Conservation (phyloP, 2,329 filamentous ascomycete genomes). For the Parascedosporium putredinis region DNA sequence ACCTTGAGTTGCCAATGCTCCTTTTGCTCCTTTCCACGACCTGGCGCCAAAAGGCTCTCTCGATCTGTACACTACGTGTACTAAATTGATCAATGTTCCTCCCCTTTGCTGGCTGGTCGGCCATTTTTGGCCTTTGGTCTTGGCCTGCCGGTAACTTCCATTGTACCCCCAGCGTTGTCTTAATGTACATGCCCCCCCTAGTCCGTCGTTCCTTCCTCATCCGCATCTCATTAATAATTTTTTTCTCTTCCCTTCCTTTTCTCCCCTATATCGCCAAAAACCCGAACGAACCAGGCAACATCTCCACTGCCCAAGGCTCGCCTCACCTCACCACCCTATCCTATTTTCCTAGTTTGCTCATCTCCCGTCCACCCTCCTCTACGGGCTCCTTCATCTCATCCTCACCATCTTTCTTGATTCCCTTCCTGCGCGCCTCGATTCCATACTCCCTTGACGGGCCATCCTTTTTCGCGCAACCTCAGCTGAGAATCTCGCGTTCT, state of each 20-base stretch:
- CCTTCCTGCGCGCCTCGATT: background rate
- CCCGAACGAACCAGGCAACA: slow-evolving; percentile 2
- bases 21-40: background rate
- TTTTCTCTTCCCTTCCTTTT: slow-evolving; percentile 5
- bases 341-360: background rate
- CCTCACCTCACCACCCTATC: background rate
- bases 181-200: background rate
- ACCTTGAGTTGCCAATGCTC: background rate
- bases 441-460: background rate
- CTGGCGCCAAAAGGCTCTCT: too few species aligned
- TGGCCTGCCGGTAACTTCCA: slow-evolving; percentile 3
- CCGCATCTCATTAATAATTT: slow-evolving; percentile 6
- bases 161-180: background rate
- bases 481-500: background rate
- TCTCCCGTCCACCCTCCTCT: background rate
- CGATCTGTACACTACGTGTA: too few species aligned
- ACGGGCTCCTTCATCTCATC: background rate
- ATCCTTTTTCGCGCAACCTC: background rate
- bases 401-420: background rate
- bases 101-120: background rate
- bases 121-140: slow-evolving; percentile 6
- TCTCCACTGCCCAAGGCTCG: slow-evolving; percentile 6
- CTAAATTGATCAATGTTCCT: background rate
- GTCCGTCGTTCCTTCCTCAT: slow-evolving; percentile 1
- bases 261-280: slow-evolving; percentile 3